Conservation (phyloP, 805 yeast species). For the Ogataea chonburiensis region DNA sequence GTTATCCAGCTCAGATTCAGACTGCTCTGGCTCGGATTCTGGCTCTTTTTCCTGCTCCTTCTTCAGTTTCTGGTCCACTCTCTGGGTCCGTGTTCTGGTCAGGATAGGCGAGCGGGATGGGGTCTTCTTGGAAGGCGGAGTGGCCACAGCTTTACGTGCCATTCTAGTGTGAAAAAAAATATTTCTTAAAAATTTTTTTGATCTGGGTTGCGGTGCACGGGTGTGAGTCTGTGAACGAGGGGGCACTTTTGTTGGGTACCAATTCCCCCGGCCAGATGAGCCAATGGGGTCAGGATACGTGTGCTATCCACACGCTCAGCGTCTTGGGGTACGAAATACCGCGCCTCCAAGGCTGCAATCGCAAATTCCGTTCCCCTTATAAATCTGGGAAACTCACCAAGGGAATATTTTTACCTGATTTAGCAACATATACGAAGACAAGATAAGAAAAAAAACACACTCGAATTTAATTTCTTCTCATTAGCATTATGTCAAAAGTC, state of each 20-base stretch:
- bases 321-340: too few relatives aligned
- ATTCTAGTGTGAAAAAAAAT: slow-evolving; percentile 5
- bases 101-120: slow-evolving; percentile 26
- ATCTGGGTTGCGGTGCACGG: slow-evolving; percentile 10
- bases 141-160: slow-evolving; percentile 12
- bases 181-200: slow-evolving; percentile 7
- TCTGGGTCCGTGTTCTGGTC: slow-evolving; percentile 22
- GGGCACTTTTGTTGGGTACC: slow-evolving; percentile 6
- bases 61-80: slow-evolving; percentile 10
- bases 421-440: slow-evolving; percentile 10
- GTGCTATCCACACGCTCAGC: background rate
- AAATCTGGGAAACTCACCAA: background rate
- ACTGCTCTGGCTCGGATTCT: slow-evolving; percentile 5
- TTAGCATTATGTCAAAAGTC: slow-evolving; percentile 43
- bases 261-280: too few relatives aligned
- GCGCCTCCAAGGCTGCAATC: too few relatives aligned
- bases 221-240: slow-evolving; percentile 1
- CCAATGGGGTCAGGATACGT: too few relatives aligned
- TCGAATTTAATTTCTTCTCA: slow-evolving; percentile 2
- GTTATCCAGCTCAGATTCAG: slow-evolving; percentile 15
- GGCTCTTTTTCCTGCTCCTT: slow-evolving; percentile 6
- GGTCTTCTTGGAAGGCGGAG: slow-evolving; percentile 18
- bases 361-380: background rate
- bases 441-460: slow-evolving; percentile 9
- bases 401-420: slow-evolving; percentile 11